These are phyloP conservation scores for Mortierella sp. DNA, from an alignment of 371 early-diverging fungal species.

Conservation along the genomic window DNA sequence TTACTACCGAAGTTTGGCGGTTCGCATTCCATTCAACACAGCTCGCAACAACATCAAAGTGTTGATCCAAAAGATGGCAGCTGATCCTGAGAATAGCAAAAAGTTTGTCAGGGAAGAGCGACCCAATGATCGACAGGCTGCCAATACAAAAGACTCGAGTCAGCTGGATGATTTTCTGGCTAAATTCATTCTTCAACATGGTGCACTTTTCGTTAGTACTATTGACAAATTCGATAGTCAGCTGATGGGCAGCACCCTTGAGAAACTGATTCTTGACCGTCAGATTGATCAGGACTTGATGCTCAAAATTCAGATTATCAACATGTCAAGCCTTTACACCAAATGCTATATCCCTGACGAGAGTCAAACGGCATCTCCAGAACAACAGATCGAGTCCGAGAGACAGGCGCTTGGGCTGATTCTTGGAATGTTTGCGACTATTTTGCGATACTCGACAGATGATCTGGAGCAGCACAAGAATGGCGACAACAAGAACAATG, in stretches of 20 bases:
- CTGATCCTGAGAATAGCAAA: conserved; percentile 39
- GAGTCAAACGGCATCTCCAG: conserved; percentile 20
- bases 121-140: conserved; percentile 35
- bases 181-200: conserved; percentile 40
- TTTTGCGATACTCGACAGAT: conserved; percentile 25
- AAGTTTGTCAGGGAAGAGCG: conserved; percentile 45
- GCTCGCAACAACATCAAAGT: conserved; percentile 60
- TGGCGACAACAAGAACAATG: conserved; percentile 34
- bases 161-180: conserved; percentile 38
- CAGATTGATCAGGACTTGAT: conserved; percentile 42
- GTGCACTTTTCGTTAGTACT: conserved; percentile 35
- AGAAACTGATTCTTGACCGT: conserved; percentile 38
- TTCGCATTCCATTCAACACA: conserved; percentile 57
- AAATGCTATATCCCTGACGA: conserved; percentile 54
- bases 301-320: conserved; percentile 54
- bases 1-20: conserved; percentile 61
- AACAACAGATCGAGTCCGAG: conserved; percentile 31
- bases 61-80: conserved; percentile 43
- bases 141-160: conserved; percentile 33
- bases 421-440: conserved; percentile 39
- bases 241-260: conserved; percentile 25
- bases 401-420: conserved; percentile 45
- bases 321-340: conserved; percentile 56
- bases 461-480: conserved; percentile 46
- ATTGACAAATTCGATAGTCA: conserved; percentile 25